These are phyloP conservation scores for Hanseniaspora osmophila DNA, from an alignment of 805 yeast genomes.

Conservation along the genomic window DNA sequence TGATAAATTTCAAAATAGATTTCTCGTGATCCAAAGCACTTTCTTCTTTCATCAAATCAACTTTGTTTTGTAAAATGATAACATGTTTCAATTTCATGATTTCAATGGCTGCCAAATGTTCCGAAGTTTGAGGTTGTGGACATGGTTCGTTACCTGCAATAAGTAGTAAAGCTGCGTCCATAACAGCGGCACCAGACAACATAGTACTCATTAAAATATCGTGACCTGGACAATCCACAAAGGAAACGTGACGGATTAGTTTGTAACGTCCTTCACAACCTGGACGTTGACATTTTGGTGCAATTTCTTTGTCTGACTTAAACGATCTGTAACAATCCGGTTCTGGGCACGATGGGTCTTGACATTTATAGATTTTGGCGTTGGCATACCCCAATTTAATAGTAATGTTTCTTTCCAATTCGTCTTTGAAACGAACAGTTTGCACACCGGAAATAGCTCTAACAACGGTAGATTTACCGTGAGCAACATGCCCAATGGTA, in stretches of 20 bases:
- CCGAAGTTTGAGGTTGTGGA: slow-evolving; percentile 99
- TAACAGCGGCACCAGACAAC: slow-evolving; percentile 99
- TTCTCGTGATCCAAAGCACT: slow-evolving; percentile 91
- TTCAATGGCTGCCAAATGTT: slow-evolving; percentile 98
- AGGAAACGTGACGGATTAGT: slow-evolving; percentile 89
- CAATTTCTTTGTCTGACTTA: slow-evolving; percentile 86
- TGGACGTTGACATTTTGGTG: slow-evolving; percentile 79
- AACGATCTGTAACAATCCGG: slow-evolving; percentile 93
- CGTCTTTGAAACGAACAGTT: slow-evolving; percentile 97
- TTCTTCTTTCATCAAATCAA: slow-evolving; percentile 95
- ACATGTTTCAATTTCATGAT: slow-evolving; percentile 97
- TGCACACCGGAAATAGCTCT: slow-evolving; percentile 97
- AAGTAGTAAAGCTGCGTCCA: slow-evolving; percentile 95
- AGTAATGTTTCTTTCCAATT: slow-evolving; percentile 96
- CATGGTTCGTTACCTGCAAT: slow-evolving; percentile 98
- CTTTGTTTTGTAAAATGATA: slow-evolving; percentile 91
- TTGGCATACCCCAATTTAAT: slow-evolving; percentile 97
- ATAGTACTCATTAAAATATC: slow-evolving; percentile 99
- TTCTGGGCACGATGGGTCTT: slow-evolving; percentile 70
- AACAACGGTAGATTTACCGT: slow-evolving; percentile 87
- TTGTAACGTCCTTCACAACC: slow-evolving; percentile 84
- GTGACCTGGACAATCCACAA: slow-evolving; percentile 99
- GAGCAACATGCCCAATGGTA: slow-evolving; percentile 92
- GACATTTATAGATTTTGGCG: slow-evolving; percentile 93
- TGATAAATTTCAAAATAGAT: slow-evolving; percentile 78